These are phyloP conservation scores for Cylindrotheca fusiformis DNA, from an alignment of 108 stramenopile species.

Conservation along the genomic window DNA sequence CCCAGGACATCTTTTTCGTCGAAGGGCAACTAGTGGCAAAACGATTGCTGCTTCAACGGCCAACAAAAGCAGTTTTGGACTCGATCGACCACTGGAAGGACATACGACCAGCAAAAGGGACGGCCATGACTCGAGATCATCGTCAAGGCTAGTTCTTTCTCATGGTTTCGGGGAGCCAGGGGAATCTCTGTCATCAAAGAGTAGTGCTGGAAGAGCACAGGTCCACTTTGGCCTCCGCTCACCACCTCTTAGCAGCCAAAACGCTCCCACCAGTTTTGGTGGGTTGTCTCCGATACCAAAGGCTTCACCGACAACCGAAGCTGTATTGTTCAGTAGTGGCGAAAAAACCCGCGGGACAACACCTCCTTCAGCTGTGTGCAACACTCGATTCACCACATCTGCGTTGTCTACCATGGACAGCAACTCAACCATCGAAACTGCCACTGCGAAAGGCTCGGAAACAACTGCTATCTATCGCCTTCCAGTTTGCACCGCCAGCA, in stretches of 20 bases:
- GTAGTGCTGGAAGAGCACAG: not conserved
- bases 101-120: not conserved
- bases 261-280: slow-evolving; percentile 13
- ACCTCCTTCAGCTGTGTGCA: slow-evolving; percentile 27
- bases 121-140: too few relatives aligned
- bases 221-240: too few relatives aligned
- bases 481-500: too few relatives aligned
- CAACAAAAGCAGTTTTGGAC: not conserved
- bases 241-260: too few relatives aligned
- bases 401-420: too few relatives aligned
- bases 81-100: not conserved
- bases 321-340: slow-evolving; percentile 11
- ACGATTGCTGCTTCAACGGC: too few relatives aligned
- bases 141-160: too few relatives aligned
- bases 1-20: slow-evolving; percentile 46
- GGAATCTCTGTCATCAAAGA: too few relatives aligned
- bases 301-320: not conserved
- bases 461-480: too few relatives aligned
- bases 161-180: too few relatives aligned
- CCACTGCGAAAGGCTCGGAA: too few relatives aligned
- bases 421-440: too few relatives aligned
- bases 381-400: slow-evolving; percentile 2
- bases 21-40: not conserved
- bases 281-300: slow-evolving; percentile 32
- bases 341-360: slow-evolving; percentile 32